A percentile compares a stretch with the other conserved stretches of the same genome.
Conservation (phyloP, 2,329 filamentous ascomycete species). For the Simplicillium aogashimaense region DNA sequence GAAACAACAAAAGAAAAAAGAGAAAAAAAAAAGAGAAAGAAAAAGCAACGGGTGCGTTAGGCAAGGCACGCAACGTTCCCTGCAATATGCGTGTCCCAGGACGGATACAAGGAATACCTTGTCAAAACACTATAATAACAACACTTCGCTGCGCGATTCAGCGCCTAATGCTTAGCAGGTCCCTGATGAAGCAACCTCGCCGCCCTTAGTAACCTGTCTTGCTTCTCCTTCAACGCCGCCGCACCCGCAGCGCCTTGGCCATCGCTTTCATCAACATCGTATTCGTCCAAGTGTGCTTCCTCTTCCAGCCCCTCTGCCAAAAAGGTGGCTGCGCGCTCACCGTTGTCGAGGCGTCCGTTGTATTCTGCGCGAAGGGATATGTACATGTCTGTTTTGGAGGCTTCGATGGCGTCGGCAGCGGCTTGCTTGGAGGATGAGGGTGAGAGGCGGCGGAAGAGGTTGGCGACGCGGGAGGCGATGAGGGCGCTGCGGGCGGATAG, state of each 20-base stretch:
- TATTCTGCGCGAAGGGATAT: constrained; percentile 1
- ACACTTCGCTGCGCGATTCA: neutral
- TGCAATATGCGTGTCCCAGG: too few relatives aligned
- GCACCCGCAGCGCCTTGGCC: constrained; percentile 9
- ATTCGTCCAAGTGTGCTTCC: constrained; percentile 13
- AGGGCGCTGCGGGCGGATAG: constrained; percentile 16
- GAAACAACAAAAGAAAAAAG: too few relatives aligned
- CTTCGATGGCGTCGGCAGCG: constrained; percentile 5
- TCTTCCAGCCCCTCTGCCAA: constrained; percentile 10
- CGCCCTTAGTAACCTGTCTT: constrained; percentile 29
- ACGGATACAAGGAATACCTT: too few relatives aligned
- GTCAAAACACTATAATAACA: too few relatives aligned
- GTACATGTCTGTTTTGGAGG: constrained; percentile 24
- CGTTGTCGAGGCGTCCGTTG: neutral
- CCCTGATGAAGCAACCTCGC: constrained; percentile 23
- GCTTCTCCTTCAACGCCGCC: constrained; percentile 21
- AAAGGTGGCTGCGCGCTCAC: constrained; percentile 10
- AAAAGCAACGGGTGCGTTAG: too few relatives aligned
- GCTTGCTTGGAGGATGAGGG: too few relatives aligned
- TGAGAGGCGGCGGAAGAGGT: constrained; percentile 12
- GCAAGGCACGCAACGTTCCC: too few relatives aligned
- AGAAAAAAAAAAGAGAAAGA: too few relatives aligned
- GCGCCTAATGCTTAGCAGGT: neutral
- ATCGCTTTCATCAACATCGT: constrained; percentile 14
- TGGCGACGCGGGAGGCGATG: constrained; percentile 12